A percentile compares a stretch with the other conserved stretches of the same genome.
These are phyloP conservation scores for Acrasis kona DNA, from an alignment of 78 protist species.

Conservation along the genomic window DNA sequence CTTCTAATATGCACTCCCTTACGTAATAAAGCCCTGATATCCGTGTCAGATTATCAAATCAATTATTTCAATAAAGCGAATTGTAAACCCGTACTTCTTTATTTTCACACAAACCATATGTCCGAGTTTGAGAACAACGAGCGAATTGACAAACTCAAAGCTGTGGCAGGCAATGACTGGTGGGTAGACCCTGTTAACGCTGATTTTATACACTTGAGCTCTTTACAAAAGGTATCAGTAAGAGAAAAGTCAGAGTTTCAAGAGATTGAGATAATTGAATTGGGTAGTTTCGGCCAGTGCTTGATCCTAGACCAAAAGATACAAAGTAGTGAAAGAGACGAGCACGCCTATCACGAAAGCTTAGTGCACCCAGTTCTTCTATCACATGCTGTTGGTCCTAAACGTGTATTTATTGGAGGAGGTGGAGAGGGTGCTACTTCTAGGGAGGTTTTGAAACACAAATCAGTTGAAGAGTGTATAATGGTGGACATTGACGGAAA, in stretches of 20 bases:
- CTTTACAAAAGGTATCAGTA: no score
- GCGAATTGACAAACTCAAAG: no score
- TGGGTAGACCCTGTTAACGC: no score
- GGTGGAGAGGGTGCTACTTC: constrained; percentile 65
- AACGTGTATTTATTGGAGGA: constrained; percentile 50
- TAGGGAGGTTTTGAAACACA: constrained; percentile 40
- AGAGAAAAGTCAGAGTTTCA: constrained; percentile 78
- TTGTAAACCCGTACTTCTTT: no score
- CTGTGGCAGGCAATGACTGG: no score
- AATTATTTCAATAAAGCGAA: no score
- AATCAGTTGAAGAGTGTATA: constrained; percentile 25
- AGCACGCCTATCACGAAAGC: constrained; percentile 46
- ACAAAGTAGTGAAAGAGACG: constrained; percentile 29
- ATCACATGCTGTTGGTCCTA: constrained; percentile 31
- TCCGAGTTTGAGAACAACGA: no score
- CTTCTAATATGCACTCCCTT: no score
- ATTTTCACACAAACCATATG: no score
- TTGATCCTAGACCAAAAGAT: constrained; percentile 25
- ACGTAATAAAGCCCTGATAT: no score
- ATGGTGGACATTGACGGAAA: constrained; percentile 58
- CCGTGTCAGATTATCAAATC: no score
- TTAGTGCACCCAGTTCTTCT: constrained; percentile 54
- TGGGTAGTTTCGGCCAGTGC: background rate
- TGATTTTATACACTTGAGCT: no score
- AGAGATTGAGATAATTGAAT: constrained; percentile 25